These are phyloP conservation scores for Microsporum ferrugineum DNA, from an alignment of 2,329 filamentous ascomycete genomes.

Conservation along the genomic window DNA sequence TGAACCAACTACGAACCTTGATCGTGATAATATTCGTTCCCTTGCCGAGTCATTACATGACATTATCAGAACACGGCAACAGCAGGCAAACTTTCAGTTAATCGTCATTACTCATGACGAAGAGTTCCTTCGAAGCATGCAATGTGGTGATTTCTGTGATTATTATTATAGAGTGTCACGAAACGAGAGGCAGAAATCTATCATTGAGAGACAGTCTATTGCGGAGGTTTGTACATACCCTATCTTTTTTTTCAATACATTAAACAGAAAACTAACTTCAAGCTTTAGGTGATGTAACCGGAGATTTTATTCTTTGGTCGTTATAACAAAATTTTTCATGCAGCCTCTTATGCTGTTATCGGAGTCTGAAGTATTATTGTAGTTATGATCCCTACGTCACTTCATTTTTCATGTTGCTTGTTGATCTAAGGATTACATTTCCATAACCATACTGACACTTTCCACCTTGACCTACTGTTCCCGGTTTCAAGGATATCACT, in stretches of 20 bases:
- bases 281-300: neutral
- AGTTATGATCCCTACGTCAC: no score
- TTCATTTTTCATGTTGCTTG: no score
- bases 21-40: conserved; percentile 85
- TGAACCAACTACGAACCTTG: conserved; percentile 94
- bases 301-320: neutral
- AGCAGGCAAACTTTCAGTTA: conserved; percentile 91
- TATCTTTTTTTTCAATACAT: neutral
- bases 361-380: no score
- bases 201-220: conserved; percentile 58
- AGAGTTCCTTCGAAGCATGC: conserved; percentile 87
- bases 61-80: conserved; percentile 72
- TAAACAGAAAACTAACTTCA: neutral
- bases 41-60: conserved; percentile 73
- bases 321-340: neutral
- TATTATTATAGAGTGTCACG: conserved; percentile 79
- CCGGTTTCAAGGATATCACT: no score
- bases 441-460: no score
- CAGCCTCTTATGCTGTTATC: no score
- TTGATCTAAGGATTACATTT: no score
- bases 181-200: conserved; percentile 74
- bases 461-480: no score
- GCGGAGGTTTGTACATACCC: conserved; percentile 31
- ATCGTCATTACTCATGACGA: conserved; percentile 99
- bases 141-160: conserved; percentile 85